phyloP scores from a whole-genome alignment of 805 yeast genomes.

The Kodamaea neixiangensis region DNA sequence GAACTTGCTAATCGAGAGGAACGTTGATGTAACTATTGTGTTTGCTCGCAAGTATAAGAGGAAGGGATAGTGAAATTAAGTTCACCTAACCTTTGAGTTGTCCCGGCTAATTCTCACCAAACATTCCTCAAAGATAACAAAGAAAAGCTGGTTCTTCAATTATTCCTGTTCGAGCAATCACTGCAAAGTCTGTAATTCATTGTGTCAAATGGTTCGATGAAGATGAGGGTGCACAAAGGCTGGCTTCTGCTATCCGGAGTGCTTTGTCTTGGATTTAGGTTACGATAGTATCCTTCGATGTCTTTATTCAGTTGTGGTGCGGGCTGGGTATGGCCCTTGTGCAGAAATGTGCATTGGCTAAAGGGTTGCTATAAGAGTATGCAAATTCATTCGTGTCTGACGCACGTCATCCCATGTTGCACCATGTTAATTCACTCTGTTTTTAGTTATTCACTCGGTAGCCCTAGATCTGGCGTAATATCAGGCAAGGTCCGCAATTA shows the following conservation, averaged over 20 bases:
- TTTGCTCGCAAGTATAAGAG: not conserved
- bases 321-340: not conserved
- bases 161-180: not conserved
- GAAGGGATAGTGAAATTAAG: not conserved
- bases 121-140: slow-evolving; percentile 1
- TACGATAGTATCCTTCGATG: not conserved
- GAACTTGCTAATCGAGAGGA: too few relatives aligned
- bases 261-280: not conserved
- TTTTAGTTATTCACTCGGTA: not conserved
- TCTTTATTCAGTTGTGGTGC: not conserved
- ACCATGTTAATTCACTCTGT: not conserved
- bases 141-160: not conserved
- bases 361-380: not conserved
- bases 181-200: not conserved
- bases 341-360: too few relatives aligned
- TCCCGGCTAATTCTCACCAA: not conserved
- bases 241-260: not conserved
- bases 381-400: not conserved
- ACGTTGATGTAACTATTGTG: too few relatives aligned
- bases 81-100: not conserved
- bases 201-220: slow-evolving; percentile 5
- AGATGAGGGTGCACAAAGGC: not conserved
- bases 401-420: not conserved
- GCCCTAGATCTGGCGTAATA: not conserved
- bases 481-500: not conserved